Evolutionary conservation across 2,329 filamentous ascomycete genomes (phyloP).

Genomic region (Hypoxylon sp.): DNA sequence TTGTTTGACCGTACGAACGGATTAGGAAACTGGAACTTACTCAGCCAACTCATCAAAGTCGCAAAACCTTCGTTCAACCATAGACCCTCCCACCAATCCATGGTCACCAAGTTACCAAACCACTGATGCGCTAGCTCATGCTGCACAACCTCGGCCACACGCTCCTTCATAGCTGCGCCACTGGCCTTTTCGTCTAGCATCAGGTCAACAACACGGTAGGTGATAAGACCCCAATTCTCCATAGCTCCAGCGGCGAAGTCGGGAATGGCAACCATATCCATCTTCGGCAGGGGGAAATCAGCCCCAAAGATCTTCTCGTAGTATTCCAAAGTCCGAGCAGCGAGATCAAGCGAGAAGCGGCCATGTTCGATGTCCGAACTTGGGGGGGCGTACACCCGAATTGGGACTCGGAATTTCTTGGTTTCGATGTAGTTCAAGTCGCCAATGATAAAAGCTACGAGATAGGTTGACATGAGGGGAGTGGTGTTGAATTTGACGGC

Average conservation of each 20-base stretch:
- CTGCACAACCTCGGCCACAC: slow-evolving; percentile 94
- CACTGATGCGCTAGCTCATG: slow-evolving; percentile 98
- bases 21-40: slow-evolving; percentile 46
- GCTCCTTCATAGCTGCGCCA: slow-evolving; percentile 88
- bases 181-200: slow-evolving; percentile 92
- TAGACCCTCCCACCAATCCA: slow-evolving; percentile 98
- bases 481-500: slow-evolving; percentile 92
- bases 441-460: slow-evolving; percentile 92
- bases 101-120: slow-evolving; percentile 97
- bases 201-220: slow-evolving; percentile 91
- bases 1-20: slow-evolving; percentile 7
- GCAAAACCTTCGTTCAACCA: slow-evolving; percentile 97
- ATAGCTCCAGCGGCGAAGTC: slow-evolving; percentile 96
- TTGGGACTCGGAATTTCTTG: slow-evolving; percentile 88
- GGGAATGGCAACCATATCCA: slow-evolving; percentile 96
- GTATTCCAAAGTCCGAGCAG: slow-evolving; percentile 88
- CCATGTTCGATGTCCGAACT: slow-evolving; percentile 92
- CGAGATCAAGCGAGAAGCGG: slow-evolving; percentile 88
- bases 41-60: slow-evolving; percentile 87
- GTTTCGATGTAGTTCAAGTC: slow-evolving; percentile 96
- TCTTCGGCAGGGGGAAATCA: slow-evolving; percentile 88
- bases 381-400: slow-evolving; percentile 92
- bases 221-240: slow-evolving; percentile 98
- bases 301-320: slow-evolving; percentile 96
- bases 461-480: slow-evolving; percentile 95